Evolutionary conservation across 257 asterid species (phyloP).

Genomic region (Handroanthus guayacan): DNA sequence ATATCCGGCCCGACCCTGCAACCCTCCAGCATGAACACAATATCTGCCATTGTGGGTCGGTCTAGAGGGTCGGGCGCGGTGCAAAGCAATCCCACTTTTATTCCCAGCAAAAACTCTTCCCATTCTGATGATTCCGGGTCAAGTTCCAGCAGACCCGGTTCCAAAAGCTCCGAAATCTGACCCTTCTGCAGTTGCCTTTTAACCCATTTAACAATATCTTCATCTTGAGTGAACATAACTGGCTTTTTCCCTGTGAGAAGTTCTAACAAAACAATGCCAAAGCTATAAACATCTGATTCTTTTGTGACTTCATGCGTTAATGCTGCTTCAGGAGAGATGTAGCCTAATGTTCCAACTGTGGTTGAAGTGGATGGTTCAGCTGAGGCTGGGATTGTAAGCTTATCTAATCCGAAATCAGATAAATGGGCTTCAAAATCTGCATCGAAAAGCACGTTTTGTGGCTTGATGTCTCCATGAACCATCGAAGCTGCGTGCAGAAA

Average conservation of each 20-base stretch:
- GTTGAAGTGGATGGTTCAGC: conserved; percentile 61
- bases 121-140: conserved; percentile 88
- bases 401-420: conserved; percentile 69
- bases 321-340: conserved; percentile 61
- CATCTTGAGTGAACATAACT: conserved; percentile 70
- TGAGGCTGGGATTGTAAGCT: conserved; percentile 47
- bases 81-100: conserved; percentile 81
- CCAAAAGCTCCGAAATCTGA: conserved; percentile 70
- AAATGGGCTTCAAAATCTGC: conserved; percentile 86
- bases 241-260: conserved; percentile 77
- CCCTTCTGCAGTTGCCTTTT: conserved; percentile 74
- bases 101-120: conserved; percentile 83
- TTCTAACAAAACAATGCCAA: conserved; percentile 71
- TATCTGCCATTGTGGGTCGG: conserved; percentile 75
- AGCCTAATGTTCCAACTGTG: conserved; percentile 67
- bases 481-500: conserved; percentile 63
- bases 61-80: conserved; percentile 70
- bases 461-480: conserved; percentile 74
- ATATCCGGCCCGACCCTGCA: conserved; percentile 76
- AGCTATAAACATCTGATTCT: conserved; percentile 74
- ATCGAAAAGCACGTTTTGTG: conserved; percentile 70
- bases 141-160: conserved; percentile 75
- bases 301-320: conserved; percentile 51
- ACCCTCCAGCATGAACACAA: conserved; percentile 83
- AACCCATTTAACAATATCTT: conserved; percentile 81